These are phyloP conservation scores for Globisporangium paroecandrum DNA, from an alignment of 352 stramenopile genomes.

Conservation along the genomic window DNA sequence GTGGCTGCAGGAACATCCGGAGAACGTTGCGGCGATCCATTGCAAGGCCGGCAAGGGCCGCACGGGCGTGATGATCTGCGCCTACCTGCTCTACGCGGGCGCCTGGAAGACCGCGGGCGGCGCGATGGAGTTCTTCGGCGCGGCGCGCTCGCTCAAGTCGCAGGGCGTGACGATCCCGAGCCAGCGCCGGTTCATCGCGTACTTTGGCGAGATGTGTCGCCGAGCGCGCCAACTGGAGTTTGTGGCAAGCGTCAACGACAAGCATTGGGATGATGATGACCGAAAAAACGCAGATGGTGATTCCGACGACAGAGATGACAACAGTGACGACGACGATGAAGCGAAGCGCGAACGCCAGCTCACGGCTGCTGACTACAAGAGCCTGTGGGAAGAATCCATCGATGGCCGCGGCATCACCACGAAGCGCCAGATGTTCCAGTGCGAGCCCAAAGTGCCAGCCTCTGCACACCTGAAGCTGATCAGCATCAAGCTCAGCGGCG, in stretches of 20 bases:
- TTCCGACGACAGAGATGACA: conserved; percentile 10
- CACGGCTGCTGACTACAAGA: conserved; percentile 34
- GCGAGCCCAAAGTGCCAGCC: conserved; percentile 27
- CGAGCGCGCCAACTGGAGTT: conserved; percentile 8
- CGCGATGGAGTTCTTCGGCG: conserved; percentile 66
- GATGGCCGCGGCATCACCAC: conserved; percentile 26
- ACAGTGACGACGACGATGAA: conserved; percentile 16
- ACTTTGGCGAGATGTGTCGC: conserved; percentile 64
- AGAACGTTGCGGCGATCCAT: conserved; percentile 86
- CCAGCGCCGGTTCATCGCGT: conserved; percentile 73
- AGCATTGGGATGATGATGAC: conserved; percentile 14
- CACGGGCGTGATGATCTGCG: conserved; percentile 87
- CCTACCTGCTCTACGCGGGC: conserved; percentile 68
- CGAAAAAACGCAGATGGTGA: conserved; percentile 7
- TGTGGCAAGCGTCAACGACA: background rate
- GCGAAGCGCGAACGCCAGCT: conserved; percentile 32
- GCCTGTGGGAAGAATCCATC: conserved; percentile 44
- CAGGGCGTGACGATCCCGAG: conserved; percentile 84
- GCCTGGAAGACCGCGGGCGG: conserved; percentile 55
- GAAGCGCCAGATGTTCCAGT: conserved; percentile 18
- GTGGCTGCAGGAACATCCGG: conserved; percentile 49
- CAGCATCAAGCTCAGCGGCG: conserved; percentile 37
- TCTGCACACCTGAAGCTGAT: conserved; percentile 36
- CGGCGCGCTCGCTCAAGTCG: conserved; percentile 65
- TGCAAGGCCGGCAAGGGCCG: conserved; percentile 91